Conservation (phyloP, 805 yeast species). For the Kazachstania taianensis region DNA sequence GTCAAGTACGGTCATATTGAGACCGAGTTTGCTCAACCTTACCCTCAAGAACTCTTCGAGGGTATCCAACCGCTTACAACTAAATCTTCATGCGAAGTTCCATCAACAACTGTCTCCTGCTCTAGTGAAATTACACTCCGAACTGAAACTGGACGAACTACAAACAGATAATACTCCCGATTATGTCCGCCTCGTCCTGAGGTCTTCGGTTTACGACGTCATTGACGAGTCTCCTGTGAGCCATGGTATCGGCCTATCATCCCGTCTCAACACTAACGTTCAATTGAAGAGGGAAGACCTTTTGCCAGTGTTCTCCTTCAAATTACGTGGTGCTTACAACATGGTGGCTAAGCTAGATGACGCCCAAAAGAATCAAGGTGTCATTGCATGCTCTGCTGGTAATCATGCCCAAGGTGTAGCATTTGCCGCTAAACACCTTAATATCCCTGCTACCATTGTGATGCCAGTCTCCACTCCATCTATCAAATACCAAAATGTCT, state of each 20-base stretch:
- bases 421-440: constrained; percentile 71
- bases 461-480: constrained; percentile 98
- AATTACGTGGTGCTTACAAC: constrained; percentile 94
- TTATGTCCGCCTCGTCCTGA: constrained; percentile 78
- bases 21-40: constrained; percentile 1
- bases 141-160: constrained; percentile 38
- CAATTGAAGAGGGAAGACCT: constrained; percentile 84
- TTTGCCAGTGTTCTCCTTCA: constrained; percentile 90
- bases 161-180: constrained; percentile 69
- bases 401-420: constrained; percentile 99
- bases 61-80: constrained; percentile 4
- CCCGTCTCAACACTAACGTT: constrained; percentile 65
- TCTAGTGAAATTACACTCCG: constrained; percentile 22
- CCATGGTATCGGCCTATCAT: constrained; percentile 63
- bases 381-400: constrained; percentile 97
- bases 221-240: constrained; percentile 83
- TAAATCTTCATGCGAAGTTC: constrained; percentile 7
- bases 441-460: constrained; percentile 90
- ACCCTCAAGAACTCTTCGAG: neutral
- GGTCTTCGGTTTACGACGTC: constrained; percentile 91
- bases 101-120: constrained; percentile 14
- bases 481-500: constrained; percentile 84
- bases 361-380: constrained; percentile 61
- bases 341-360: constrained; percentile 82
- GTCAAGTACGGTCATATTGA: constrained; percentile 6